Percentiles rank a stretch among this genome's conserved stretches.
These are phyloP conservation scores for Fulvia fulva DNA, from an alignment of 2,329 filamentous ascomycete species.

Conservation along the genomic window DNA sequence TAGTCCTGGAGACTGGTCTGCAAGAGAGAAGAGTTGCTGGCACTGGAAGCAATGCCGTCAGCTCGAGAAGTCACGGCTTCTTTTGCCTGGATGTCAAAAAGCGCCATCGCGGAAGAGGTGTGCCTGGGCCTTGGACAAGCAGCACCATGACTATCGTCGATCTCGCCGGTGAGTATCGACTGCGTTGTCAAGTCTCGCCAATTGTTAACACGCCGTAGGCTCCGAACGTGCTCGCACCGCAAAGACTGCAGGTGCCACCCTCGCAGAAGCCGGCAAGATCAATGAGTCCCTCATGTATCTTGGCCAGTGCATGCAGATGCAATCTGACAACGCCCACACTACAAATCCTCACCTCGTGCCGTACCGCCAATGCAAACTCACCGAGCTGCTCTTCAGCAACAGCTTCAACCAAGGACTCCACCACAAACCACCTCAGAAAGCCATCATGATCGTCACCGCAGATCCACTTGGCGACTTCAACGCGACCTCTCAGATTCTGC, in stretches of 20 bases:
- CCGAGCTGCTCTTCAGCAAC: slow-evolving; percentile 51
- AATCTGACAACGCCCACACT: slow-evolving; percentile 71
- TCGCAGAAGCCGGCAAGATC: slow-evolving; percentile 95
- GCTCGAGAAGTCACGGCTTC: slow-evolving; percentile 90
- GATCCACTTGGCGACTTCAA: slow-evolving; percentile 94
- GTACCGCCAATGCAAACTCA: slow-evolving; percentile 57
- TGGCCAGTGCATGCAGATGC: slow-evolving; percentile 93
- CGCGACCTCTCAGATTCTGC: slow-evolving; percentile 89
- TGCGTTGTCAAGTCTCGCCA: neutral
- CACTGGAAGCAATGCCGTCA: slow-evolving; percentile 88
- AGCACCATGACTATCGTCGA: slow-evolving; percentile 85
- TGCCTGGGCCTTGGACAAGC: slow-evolving; percentile 64
- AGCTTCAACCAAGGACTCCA: slow-evolving; percentile 44
- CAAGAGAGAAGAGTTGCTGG: slow-evolving; percentile 83
- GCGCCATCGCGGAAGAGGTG: slow-evolving; percentile 48
- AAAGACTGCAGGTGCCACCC: slow-evolving; percentile 86
- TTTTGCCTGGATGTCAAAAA: slow-evolving; percentile 95
- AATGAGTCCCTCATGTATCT: slow-evolving; percentile 98
- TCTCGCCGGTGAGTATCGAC: slow-evolving; percentile 61
- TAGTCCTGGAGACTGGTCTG: slow-evolving; percentile 84
- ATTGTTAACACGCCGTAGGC: slow-evolving; percentile 37
- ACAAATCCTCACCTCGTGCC: slow-evolving; percentile 62
- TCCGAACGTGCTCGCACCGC: slow-evolving; percentile 90
- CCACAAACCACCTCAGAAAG: slow-evolving; percentile 70
- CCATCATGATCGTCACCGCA: slow-evolving; percentile 93